A percentile compares a stretch with the other conserved stretches of the same genome.
Conservation (phyloP, 2,329 filamentous ascomycete species). For the Macrophomina phaseolina region DNA sequence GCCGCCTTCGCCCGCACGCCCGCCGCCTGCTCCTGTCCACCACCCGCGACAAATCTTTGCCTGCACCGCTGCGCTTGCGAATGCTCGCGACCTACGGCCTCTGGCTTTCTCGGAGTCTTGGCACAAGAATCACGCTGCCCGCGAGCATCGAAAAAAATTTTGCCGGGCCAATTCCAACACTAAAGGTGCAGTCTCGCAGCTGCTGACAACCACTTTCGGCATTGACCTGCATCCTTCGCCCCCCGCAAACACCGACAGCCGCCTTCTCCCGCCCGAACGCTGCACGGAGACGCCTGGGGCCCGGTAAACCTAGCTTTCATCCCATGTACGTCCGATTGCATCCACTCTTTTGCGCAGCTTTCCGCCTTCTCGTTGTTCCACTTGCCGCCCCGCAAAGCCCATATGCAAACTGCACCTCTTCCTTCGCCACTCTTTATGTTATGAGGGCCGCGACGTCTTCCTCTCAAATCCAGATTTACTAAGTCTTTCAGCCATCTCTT, state of each 20-base stretch:
- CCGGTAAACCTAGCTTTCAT: no score
- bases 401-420: not conserved
- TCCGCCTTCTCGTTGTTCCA: not conserved
- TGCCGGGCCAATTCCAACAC: not conserved
- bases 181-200: not conserved
- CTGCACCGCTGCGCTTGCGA: not conserved
- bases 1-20: constrained; percentile 16
- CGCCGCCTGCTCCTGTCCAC: constrained; percentile 22
- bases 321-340: not conserved
- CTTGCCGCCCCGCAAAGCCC: not conserved
- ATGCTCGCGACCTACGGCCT: not conserved
- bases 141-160: not conserved
- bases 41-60: constrained; percentile 16
- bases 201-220: constrained; percentile 21
- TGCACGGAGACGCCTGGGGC: not conserved
- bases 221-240: constrained; percentile 17
- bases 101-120: not conserved
- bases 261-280: not conserved
- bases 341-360: not conserved
- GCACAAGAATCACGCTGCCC: not conserved
- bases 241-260: constrained; percentile 1
- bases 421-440: not conserved
- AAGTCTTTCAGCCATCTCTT: not conserved
- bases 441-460: not conserved
- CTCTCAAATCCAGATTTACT: not conserved